phyloP scores from a whole-genome alignment of 2,329 filamentous ascomycete genomes.

The Talaromyces rugulosus region DNA sequence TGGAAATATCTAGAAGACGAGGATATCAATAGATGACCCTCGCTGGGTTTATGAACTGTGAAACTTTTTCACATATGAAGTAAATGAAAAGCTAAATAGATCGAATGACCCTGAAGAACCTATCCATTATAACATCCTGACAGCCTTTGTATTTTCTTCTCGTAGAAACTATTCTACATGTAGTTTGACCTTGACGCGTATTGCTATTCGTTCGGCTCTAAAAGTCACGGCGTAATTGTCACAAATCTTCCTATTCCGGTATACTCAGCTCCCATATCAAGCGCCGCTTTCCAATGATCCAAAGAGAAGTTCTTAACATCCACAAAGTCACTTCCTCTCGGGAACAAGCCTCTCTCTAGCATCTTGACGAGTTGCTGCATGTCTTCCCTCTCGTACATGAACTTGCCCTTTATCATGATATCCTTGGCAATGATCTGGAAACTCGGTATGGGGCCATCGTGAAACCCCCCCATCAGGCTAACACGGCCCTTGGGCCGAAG shows the following conservation, averaged over 20 bases:
- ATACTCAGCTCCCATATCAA: conserved; percentile 6
- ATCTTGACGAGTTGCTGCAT: conserved; percentile 6
- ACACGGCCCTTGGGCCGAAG: conserved; percentile 1
- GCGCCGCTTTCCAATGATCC: conserved; percentile 5
- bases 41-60: too few species aligned
- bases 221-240: neutral
- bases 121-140: neutral
- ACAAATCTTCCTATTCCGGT: conserved; percentile 7
- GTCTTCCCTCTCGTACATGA: conserved; percentile 11
- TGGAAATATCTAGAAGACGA: neutral
- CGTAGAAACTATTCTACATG: neutral
- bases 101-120: neutral
- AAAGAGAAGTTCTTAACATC: conserved; percentile 1
- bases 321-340: neutral
- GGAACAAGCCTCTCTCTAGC: conserved; percentile 6
- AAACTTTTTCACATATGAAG: neutral
- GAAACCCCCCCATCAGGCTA: conserved; percentile 4
- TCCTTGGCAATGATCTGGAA: conserved; percentile 3
- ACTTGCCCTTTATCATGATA: neutral
- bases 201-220: neutral
- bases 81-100: neutral
- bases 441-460: neutral
- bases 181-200: neutral
- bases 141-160: neutral
- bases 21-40: neutral